phyloP scores from a whole-genome alignment of 805 yeast species.

The Maudiozyma saulgeensis region DNA sequence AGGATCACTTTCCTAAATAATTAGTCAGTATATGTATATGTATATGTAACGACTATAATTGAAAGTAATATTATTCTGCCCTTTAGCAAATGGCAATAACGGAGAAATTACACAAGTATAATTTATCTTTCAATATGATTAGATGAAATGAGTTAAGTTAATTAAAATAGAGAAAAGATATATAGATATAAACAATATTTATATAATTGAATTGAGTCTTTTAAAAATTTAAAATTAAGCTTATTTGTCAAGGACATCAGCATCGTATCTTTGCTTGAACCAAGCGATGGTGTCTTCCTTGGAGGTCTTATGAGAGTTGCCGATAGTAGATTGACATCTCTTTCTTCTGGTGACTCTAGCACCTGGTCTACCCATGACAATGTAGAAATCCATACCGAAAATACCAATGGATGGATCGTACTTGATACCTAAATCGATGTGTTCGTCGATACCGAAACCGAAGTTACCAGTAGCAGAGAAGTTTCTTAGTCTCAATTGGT shows the following conservation, averaged over 20 bases:
- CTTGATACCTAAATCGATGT: constrained; percentile 99
- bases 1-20: not conserved
- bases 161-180: not conserved
- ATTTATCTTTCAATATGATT: not conserved
- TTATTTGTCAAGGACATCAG: constrained; percentile 86
- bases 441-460: constrained; percentile 99
- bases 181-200: not conserved
- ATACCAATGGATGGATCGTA: constrained; percentile 99
- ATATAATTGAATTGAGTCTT: not conserved
- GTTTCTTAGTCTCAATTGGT: constrained; percentile 89
- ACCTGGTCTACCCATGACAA: constrained; percentile 99
- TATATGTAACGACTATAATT: not conserved
- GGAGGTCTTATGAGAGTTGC: constrained; percentile 84
- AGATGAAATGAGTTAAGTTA: not conserved
- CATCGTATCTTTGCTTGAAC: constrained; percentile 99
- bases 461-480: constrained; percentile 99
- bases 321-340: constrained; percentile 82
- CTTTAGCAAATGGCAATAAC: too few species aligned
- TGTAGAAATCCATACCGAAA: constrained; percentile 99
- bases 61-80: too few species aligned
- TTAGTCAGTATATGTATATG: not conserved
- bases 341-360: constrained; percentile 97
- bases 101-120: too few species aligned
- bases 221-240: constrained; percentile 2
- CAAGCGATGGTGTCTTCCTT: constrained; percentile 93